phyloP scores from a whole-genome alignment of 2,329 filamentous ascomycete genomes.

The Colletotrichum graminicola region DNA sequence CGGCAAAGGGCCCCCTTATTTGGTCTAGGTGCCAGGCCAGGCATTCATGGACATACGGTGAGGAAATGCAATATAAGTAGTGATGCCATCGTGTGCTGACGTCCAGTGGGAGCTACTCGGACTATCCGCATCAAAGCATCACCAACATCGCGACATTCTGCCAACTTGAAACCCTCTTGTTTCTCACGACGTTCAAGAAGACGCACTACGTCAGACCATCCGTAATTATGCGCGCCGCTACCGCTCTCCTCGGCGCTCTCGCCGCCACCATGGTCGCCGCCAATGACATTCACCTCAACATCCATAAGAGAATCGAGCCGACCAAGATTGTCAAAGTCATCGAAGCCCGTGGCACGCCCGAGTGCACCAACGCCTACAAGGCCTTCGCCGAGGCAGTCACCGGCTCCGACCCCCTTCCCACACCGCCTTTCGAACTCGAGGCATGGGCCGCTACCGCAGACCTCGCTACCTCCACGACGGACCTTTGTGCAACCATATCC shows the following conservation, averaged over 20 bases:
- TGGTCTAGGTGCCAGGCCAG: neutral
- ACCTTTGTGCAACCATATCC: neutral
- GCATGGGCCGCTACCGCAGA: conserved; percentile 1
- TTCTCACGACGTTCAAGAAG: neutral
- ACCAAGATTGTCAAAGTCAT: conserved; percentile 10
- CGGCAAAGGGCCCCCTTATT: neutral
- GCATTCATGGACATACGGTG: too few species aligned
- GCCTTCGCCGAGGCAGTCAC: conserved; percentile 15
- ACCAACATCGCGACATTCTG: neutral
- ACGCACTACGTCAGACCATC: neutral
- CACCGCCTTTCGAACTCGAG: neutral
- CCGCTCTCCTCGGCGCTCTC: conserved; percentile 15
- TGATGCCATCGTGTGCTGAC: neutral
- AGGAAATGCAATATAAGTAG: neutral
- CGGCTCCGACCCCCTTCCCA: conserved; percentile 15
- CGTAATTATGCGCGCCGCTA: conserved; percentile 3
- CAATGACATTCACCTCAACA: neutral
- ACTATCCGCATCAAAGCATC: neutral
- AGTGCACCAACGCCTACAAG: conserved; percentile 1
- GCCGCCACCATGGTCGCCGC: neutral
- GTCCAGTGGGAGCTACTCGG: too few species aligned
- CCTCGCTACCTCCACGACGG: neutral
- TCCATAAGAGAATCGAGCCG: conserved; percentile 16
- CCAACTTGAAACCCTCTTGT: neutral
- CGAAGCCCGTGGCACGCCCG: conserved; percentile 7